A percentile compares a stretch with the other conserved stretches of the same genome.
Conservation (phyloP, 306 rosid species). For the Boehmeria nivea region DNA sequence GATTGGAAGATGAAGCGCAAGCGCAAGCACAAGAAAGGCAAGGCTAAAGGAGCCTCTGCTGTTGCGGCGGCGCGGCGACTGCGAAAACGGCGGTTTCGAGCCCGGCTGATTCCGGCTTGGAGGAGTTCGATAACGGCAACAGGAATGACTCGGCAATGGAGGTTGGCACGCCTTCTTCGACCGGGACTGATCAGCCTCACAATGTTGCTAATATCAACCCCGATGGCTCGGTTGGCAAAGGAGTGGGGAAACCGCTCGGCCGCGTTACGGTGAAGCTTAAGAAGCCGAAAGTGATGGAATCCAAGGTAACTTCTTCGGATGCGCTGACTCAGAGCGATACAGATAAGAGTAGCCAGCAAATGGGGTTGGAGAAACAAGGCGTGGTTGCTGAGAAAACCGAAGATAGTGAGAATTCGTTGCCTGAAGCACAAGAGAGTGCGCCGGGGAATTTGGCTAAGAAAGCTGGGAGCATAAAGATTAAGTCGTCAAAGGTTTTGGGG, state of each 20-base stretch:
- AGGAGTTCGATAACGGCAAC: constrained; percentile 30
- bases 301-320: constrained; percentile 67
- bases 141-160: constrained; percentile 67
- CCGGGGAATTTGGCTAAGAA: constrained; percentile 37
- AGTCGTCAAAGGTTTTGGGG: constrained; percentile 64
- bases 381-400: constrained; percentile 49
- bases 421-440: constrained; percentile 22
- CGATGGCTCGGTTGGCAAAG: constrained; percentile 53
- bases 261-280: constrained; percentile 85
- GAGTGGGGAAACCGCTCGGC: constrained; percentile 50
- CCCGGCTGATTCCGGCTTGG: constrained; percentile 45
- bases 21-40: constrained; percentile 62
- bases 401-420: constrained; percentile 77
- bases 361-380: constrained; percentile 52
- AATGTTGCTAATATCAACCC: constrained; percentile 59
- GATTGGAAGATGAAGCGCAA: constrained; percentile 70
- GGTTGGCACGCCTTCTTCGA: constrained; percentile 69
- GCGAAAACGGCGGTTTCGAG: constrained; percentile 22
- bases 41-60: constrained; percentile 41
- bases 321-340: constrained; percentile 77
- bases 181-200: constrained; percentile 63
- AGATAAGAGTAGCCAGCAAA: constrained; percentile 73
- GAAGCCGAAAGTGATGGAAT: constrained; percentile 53
- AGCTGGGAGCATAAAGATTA: constrained; percentile 68
- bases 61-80: too few species aligned